Conservation (phyloP, 495 filamentous ascomycete species). For the Cenococcum geophilum region DNA sequence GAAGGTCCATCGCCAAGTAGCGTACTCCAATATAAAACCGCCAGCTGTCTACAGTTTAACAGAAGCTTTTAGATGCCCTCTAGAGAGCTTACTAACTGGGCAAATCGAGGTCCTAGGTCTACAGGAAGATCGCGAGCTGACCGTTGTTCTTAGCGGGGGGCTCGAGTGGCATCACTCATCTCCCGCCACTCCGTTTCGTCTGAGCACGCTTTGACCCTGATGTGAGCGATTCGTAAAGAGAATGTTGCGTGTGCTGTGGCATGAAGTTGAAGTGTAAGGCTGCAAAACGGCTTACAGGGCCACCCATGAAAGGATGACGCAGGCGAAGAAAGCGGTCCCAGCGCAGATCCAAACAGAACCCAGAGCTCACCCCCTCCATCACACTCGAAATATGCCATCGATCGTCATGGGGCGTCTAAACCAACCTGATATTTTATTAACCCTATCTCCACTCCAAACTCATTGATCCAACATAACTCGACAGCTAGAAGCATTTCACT, state of each 20-base stretch:
- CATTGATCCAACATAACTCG: neutral
- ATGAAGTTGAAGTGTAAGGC: neutral
- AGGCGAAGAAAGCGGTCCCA: neutral
- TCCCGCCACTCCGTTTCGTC: too few relatives aligned
- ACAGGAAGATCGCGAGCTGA: too few relatives aligned
- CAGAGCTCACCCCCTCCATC: slow-evolving; percentile 1
- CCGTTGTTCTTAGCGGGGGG: too few relatives aligned
- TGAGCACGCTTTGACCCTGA: too few relatives aligned
- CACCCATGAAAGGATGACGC: slow-evolving; percentile 4
- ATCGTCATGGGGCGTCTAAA: slow-evolving; percentile 2
- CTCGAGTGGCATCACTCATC: too few relatives aligned
- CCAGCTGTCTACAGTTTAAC: slow-evolving; percentile 13
- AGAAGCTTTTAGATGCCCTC: too few relatives aligned
- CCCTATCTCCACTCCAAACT: neutral
- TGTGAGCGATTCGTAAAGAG: too few relatives aligned
- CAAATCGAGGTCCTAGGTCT: too few relatives aligned
- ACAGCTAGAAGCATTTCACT: neutral
- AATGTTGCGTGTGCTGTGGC: too few relatives aligned
- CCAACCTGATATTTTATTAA: neutral
- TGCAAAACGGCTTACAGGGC: neutral
- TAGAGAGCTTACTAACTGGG: too few relatives aligned
- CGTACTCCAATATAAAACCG: slow-evolving; percentile 55
- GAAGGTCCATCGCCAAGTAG: slow-evolving; percentile 40
- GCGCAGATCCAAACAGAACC: slow-evolving; percentile 3
- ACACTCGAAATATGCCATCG: neutral